These are phyloP conservation scores for Aspergillus haitiensis DNA, from an alignment of 495 filamentous ascomycete genomes.

Conservation along the genomic window DNA sequence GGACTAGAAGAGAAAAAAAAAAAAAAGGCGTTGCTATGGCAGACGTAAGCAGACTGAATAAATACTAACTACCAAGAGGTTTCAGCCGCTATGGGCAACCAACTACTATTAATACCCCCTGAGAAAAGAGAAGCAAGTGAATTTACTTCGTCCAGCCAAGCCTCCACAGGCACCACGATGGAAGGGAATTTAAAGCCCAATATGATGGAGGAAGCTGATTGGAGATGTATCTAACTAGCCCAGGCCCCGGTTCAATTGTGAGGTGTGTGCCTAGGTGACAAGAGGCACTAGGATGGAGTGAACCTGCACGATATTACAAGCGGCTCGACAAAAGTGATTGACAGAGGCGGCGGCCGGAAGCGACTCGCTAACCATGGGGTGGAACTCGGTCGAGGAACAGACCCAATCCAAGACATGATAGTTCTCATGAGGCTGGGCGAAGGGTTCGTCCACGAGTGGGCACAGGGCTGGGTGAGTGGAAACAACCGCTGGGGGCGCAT, in stretches of 20 bases:
- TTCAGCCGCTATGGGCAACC: constrained; percentile 11
- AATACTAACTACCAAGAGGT: constrained; percentile 9
- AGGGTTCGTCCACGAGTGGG: constrained; percentile 16
- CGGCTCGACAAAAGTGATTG: constrained; percentile 29
- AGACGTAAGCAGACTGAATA: constrained; percentile 6
- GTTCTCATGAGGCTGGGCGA: constrained; percentile 2
- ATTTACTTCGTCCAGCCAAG: constrained; percentile 3
- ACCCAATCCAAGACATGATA: constrained; percentile 16
- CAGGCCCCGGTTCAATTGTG: constrained; percentile 15
- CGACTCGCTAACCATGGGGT: constrained; percentile 17
- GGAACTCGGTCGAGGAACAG: constrained; percentile 12
- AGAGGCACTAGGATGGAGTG: constrained; percentile 6
- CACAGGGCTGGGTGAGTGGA: constrained; percentile 11
- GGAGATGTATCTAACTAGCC: constrained; percentile 11
- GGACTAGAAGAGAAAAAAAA: constrained; percentile 5
- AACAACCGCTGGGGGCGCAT: constrained; percentile 12
- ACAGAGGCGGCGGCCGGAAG: constrained; percentile 14
- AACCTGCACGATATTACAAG: constrained; percentile 10
- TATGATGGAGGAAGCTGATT: constrained; percentile 14
- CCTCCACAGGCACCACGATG: constrained; percentile 1
- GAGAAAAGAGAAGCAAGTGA: constrained; percentile 8
- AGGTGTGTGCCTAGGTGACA: background rate
- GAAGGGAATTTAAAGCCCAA: constrained; percentile 10
- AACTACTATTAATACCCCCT: constrained; percentile 13
- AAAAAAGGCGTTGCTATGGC: constrained; percentile 9